These are phyloP conservation scores for Lachnellula occidentalis DNA, from an alignment of 2,329 filamentous ascomycete species.

Conservation along the genomic window DNA sequence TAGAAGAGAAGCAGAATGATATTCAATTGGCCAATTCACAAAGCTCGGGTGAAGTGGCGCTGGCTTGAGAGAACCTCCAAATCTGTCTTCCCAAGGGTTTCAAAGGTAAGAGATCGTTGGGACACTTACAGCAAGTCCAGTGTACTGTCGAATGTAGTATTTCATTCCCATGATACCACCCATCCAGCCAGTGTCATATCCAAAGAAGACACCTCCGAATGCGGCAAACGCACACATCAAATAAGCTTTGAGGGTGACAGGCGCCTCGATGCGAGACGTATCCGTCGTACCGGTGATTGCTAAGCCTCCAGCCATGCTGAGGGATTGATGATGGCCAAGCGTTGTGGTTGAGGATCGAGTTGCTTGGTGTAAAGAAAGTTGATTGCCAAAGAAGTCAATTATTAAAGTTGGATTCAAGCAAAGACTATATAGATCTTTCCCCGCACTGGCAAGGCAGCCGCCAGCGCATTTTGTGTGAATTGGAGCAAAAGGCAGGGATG, in stretches of 20 bases:
- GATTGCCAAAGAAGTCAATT: no score
- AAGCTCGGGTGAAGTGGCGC: constrained; percentile 20
- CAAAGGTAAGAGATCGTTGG: constrained; percentile 13
- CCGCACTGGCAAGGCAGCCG: constrained; percentile 52
- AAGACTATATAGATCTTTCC: no score
- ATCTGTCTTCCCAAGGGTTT: constrained; percentile 7
- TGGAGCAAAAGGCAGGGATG: not conserved
- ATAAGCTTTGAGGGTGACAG: constrained; percentile 64
- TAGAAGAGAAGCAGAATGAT: not conserved
- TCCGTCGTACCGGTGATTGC: constrained; percentile 43
- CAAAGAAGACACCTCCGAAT: constrained; percentile 54
- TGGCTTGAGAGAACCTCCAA: constrained; percentile 39
- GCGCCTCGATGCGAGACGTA: constrained; percentile 63
- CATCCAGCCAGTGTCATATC: constrained; percentile 75
- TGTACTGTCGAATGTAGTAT: constrained; percentile 31
- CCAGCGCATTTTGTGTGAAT: constrained; percentile 4
- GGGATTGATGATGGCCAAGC: not conserved
- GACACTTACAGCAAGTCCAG: constrained; percentile 13
- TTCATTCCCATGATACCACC: constrained; percentile 49
- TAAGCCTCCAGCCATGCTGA: not conserved
- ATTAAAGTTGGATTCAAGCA: no score
- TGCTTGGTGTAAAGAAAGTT: no score
- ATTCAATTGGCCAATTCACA: not conserved
- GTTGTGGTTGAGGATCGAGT: no score
- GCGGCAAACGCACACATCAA: constrained; percentile 65